Conservation (phyloP, 2,329 filamentous ascomycete species). For the Lasiodiplodia citricola region DNA sequence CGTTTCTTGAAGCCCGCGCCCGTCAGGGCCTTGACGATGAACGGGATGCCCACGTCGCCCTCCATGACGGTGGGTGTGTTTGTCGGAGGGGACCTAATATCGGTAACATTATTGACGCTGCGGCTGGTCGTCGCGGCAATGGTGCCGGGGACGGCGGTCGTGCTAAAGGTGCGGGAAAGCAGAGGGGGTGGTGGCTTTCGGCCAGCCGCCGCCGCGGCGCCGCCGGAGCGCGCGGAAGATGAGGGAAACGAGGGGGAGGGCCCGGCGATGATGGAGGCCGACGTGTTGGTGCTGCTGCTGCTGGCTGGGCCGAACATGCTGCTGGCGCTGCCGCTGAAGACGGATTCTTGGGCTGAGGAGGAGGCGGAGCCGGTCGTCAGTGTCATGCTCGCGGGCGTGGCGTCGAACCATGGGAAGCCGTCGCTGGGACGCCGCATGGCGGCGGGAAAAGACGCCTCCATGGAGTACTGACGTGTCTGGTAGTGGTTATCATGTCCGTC, state of each 20-base stretch:
- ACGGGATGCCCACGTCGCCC: conserved; percentile 10
- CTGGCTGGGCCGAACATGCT: conserved; percentile 6
- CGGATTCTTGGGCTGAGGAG: conserved; percentile 11
- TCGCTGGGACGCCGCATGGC: background rate
- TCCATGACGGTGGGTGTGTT: background rate
- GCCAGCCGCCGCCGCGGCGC: background rate
- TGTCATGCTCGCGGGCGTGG: background rate
- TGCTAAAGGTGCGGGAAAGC: background rate
- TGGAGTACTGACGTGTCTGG: background rate
- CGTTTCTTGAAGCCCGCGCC: background rate
- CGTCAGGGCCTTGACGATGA: conserved; percentile 7
- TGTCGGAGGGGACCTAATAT: background rate
- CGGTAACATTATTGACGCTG: background rate
- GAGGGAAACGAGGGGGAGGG: background rate
- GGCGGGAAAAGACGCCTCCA: background rate
- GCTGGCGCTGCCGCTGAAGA: conserved; percentile 10
- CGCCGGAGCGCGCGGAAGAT: background rate
- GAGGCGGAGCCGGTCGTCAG: conserved; percentile 1
- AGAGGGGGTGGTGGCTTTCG: background rate
- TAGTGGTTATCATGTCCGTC: background rate
- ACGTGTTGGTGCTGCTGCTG: conserved; percentile 11
- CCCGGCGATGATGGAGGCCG: background rate
- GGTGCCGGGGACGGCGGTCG: background rate
- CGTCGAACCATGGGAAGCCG: conserved; percentile 14
- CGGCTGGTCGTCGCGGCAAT: background rate